A percentile compares a stretch with the other conserved stretches of the same genome.
Evolutionary conservation across 495 filamentous ascomycete species (phyloP).

Genomic region (Xylaria telfairii): DNA sequence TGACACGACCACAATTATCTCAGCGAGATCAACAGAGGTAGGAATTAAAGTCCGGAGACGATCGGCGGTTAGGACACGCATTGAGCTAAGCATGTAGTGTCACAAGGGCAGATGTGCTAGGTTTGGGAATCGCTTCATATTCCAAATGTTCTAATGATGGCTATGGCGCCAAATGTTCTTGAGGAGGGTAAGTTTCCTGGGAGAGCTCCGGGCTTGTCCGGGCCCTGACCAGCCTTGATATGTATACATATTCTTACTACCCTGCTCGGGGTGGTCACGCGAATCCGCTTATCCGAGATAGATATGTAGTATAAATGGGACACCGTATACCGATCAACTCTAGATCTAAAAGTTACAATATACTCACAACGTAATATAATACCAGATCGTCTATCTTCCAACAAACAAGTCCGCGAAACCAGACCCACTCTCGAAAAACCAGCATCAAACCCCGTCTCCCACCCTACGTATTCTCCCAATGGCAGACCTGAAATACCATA

Average conservation of each 20-base stretch:
- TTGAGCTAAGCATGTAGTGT: background rate
- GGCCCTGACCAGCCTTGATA: too few relatives aligned
- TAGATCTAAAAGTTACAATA: background rate
- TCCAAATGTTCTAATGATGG: too few relatives aligned
- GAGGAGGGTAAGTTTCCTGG: too few relatives aligned
- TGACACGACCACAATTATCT: background rate
- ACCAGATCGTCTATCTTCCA: background rate
- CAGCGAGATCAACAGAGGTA: background rate
- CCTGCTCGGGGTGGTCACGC: too few relatives aligned
- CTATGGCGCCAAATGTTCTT: too few relatives aligned
- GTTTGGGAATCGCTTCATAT: too few relatives aligned
- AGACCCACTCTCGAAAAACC: background rate
- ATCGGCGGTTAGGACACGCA: background rate
- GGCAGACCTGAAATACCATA: constrained; percentile 39
- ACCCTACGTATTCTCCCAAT: background rate
- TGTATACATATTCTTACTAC: too few relatives aligned
- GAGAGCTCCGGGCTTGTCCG: too few relatives aligned
- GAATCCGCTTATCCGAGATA: too few relatives aligned
- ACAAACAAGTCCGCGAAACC: background rate
- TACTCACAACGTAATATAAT: too few relatives aligned
- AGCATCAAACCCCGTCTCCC: background rate
- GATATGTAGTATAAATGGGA: background rate
- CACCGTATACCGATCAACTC: background rate
- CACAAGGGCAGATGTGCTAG: too few relatives aligned
- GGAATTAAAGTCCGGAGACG: background rate